Percentiles rank a stretch among this genome's conserved stretches.
These are phyloP conservation scores for Hypoxylon sp. DNA, from an alignment of 2,329 filamentous ascomycete genomes.

Conservation along the genomic window DNA sequence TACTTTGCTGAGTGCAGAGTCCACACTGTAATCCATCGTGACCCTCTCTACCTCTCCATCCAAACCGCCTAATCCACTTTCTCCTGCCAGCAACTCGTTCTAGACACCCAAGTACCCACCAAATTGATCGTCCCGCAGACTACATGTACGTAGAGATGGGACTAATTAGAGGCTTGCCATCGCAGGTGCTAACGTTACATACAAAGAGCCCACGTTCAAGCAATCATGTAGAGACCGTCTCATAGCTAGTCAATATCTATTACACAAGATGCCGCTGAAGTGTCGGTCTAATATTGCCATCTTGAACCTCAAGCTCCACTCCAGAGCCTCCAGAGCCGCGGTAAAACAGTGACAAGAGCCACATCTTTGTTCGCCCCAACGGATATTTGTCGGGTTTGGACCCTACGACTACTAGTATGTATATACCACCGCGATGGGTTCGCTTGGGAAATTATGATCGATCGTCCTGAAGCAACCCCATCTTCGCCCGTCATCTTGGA, in stretches of 20 bases:
- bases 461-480: constrained; percentile 31
- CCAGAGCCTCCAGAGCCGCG: constrained; percentile 35
- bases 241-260: constrained; percentile 34
- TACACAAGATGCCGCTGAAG: constrained; percentile 37
- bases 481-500: constrained; percentile 27
- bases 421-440: constrained; percentile 12
- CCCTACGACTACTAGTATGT: constrained; percentile 11
- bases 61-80: constrained; percentile 6
- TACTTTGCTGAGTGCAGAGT: constrained; percentile 6
- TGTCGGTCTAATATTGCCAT: constrained; percentile 26
- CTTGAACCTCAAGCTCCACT: constrained; percentile 16
- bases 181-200: constrained; percentile 6
- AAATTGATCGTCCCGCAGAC: constrained; percentile 38
- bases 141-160: constrained; percentile 18
- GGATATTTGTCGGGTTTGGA: constrained; percentile 22
- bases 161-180: constrained; percentile 12
- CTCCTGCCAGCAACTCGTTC: constrained; percentile 1
- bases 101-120: constrained; percentile 23
- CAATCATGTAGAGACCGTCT: constrained; percentile 22
- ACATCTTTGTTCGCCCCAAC: constrained; percentile 23
- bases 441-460: constrained; percentile 40
- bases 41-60: background rate
- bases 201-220: constrained; percentile 5
- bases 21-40: constrained; percentile 17
- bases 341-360: constrained; percentile 24